These are phyloP conservation scores for Fraxinus sp. DNA, from an alignment of 305 asterid species.

Conservation along the genomic window DNA sequence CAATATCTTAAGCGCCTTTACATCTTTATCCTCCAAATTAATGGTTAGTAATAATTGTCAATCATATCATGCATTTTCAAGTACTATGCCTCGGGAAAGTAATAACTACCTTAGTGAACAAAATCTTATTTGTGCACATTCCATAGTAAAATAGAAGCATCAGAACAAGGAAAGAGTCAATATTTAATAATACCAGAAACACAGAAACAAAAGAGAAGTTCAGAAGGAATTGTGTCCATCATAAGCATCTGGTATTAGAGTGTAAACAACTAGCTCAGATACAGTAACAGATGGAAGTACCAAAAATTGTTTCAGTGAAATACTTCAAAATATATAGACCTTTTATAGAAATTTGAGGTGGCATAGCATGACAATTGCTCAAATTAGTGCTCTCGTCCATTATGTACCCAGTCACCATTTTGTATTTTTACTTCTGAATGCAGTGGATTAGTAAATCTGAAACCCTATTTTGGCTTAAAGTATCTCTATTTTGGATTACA, in stretches of 20 bases:
- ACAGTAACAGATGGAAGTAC: background rate
- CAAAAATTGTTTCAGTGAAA: background rate
- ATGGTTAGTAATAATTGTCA: background rate
- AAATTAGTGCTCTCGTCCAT: background rate
- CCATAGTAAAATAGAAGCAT: background rate
- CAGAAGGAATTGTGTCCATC: background rate
- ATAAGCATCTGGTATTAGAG: background rate
- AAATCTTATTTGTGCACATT: background rate
- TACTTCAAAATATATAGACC: background rate
- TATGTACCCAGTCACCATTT: background rate
- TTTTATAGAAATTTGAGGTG: background rate
- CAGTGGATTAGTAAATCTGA: background rate
- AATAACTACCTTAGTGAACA: background rate
- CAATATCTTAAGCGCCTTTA: background rate
- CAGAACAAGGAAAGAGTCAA: background rate
- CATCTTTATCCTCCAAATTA: background rate
- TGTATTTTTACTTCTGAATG: background rate
- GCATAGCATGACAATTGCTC: background rate
- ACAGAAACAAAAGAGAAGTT: background rate
- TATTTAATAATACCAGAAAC: background rate
- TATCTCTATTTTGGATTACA: background rate
- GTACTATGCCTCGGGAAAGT: background rate
- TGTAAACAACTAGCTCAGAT: background rate
- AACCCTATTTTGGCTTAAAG: background rate
- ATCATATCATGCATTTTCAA: background rate